Evolutionary conservation across 1,284 basidiomycete genomes (phyloP).

Genomic region (Melanopsichium pennsylvanicum): DNA sequence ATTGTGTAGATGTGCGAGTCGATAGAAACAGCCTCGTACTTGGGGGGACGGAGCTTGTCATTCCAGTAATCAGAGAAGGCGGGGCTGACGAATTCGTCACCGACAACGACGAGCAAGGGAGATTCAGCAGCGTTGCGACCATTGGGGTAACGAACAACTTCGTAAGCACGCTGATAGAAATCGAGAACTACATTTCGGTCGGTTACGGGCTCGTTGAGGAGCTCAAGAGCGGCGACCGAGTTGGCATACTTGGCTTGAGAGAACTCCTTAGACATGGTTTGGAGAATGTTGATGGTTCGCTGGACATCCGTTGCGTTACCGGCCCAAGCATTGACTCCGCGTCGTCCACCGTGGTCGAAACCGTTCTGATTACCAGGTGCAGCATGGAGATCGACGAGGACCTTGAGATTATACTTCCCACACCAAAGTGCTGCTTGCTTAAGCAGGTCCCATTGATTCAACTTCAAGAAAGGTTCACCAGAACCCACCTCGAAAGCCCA

Average conservation of each 20-base stretch:
- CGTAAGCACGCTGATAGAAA: constrained; percentile 55
- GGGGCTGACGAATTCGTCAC: constrained; percentile 84
- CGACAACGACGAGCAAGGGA: constrained; percentile 70
- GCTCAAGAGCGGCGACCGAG: constrained; percentile 54
- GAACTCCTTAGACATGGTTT: constrained; percentile 66
- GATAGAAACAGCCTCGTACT: constrained; percentile 75
- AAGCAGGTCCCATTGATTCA: constrained; percentile 73
- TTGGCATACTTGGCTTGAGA: constrained; percentile 44
- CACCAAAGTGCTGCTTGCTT: constrained; percentile 80
- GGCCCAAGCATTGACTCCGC: constrained; percentile 76
- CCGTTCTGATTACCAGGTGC: constrained; percentile 68
- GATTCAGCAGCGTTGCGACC: constrained; percentile 21
- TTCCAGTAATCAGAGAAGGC: constrained; percentile 72
- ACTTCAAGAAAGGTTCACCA: constrained; percentile 85
- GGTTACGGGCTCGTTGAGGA: constrained; percentile 60
- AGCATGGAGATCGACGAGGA: constrained; percentile 77
- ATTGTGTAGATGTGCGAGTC: constrained; percentile 70
- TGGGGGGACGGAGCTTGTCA: constrained; percentile 73
- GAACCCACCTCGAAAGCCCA: constrained; percentile 86
- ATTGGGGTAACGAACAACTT: constrained; percentile 50
- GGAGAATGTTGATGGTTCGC: constrained; percentile 76
- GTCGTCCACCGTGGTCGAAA: constrained; percentile 73
- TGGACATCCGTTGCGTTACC: constrained; percentile 74
- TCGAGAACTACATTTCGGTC: constrained; percentile 40
- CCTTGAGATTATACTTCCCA: constrained; percentile 76